Evolutionary conservation across 371 early-diverging fungal species (phyloP), one percentile per base, ranked within the genome.

Genomic region (Parasitella parasitica): DNA sequence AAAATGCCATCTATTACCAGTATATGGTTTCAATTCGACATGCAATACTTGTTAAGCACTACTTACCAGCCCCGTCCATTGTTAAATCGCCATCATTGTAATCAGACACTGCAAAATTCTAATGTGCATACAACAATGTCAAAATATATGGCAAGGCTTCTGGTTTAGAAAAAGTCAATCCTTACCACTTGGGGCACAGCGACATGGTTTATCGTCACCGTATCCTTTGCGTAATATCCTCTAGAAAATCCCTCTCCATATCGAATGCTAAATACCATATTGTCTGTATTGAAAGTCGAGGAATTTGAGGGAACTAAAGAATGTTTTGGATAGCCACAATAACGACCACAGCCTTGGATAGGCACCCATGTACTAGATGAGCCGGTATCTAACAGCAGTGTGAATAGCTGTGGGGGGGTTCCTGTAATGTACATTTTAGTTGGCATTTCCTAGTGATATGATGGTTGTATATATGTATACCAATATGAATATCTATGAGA

Each of bases 361-460:
- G 80, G 77, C 0, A 80, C 73, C 80, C 80, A 80, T 3, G 80
- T 80, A 20, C 75, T 69, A 2, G 80, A 80, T 0, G 80, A 80
- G 0, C 80, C 74, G 46, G 80, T 80, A 36, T 80, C 80, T 16
- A 80, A 54, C 34, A 80, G 57, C 32, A 80, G 20, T 2, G 75
- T 73, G 54, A 80, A 80, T 1, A 66, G 66, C 34, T 80, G 80
- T 12, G 77, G 77, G 22, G 80, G 80, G 3, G 75, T 68, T 24
- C 76, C 75, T 43, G 43, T 20, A 30, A 24, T 6, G 11, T 36
- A 12, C 27, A 48, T 20, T 43, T 11, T 43, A 43, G 8, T 9
- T 9, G n/a, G n/a, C n/a, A n/a, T n/a, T n/a, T n/a, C n/a, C n/a
- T n/a, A n/a, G n/a, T n/a, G n/a, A n/a, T n/a, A n/a, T n/a, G 28